phyloP scores from a whole-genome alignment of 768 basidiomycete genomes.

The Calocybe indica region DNA sequence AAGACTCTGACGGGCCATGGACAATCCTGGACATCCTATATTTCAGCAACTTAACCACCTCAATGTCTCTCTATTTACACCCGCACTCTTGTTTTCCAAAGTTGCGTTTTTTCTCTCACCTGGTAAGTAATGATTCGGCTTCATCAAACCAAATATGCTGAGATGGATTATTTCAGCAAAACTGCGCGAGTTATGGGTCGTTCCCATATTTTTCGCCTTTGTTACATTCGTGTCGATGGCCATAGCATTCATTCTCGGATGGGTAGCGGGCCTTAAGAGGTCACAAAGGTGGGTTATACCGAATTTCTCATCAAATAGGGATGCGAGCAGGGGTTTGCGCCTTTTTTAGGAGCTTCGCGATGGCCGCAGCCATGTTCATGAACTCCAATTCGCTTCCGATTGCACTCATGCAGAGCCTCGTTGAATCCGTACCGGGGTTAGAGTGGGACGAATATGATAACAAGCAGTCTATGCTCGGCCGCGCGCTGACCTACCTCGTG shows the following conservation, averaged over 20 bases:
- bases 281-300: slow-evolving; percentile 62
- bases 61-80: slow-evolving; percentile 87
- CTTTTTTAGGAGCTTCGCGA: slow-evolving; percentile 60
- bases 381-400: slow-evolving; percentile 95
- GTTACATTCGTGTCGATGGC: slow-evolving; percentile 68
- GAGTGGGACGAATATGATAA: slow-evolving; percentile 82
- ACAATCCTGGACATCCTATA: neutral
- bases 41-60: slow-evolving; percentile 71
- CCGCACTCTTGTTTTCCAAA: slow-evolving; percentile 86
- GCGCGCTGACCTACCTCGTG: slow-evolving; percentile 85
- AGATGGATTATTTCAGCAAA: slow-evolving; percentile 40
- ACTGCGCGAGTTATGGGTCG: slow-evolving; percentile 76
- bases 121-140: slow-evolving; percentile 29
- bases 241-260: slow-evolving; percentile 60
- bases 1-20: neutral
- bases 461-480: slow-evolving; percentile 83
- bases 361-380: slow-evolving; percentile 85
- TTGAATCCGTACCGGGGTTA: slow-evolving; percentile 73
- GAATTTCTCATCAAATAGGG: neutral
- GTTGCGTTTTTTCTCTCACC: slow-evolving; percentile 90
- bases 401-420: slow-evolving; percentile 88
- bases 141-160: no score
- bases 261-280: slow-evolving; percentile 56
- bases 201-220: slow-evolving; percentile 79
- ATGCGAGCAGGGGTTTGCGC: neutral